Conservation (phyloP, 1,284 basidiomycete genomes). For the Erythrobasidium hasegawianum region DNA sequence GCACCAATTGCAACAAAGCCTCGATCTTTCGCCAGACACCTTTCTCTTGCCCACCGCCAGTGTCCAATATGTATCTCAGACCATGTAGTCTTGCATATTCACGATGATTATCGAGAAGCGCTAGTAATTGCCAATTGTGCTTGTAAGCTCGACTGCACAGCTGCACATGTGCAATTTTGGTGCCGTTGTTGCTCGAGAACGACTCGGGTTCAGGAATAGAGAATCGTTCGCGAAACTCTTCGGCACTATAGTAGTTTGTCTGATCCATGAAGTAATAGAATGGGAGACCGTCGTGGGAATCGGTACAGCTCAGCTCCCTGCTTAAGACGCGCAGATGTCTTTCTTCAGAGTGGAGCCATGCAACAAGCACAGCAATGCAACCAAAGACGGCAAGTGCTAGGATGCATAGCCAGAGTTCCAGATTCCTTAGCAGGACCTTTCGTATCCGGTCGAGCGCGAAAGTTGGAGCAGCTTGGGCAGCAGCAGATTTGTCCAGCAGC, state of each 20-base stretch:
- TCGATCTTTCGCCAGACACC: constrained; percentile 7
- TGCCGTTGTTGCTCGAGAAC: neutral
- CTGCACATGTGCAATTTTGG: neutral
- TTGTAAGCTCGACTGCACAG: neutral
- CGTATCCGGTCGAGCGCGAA: no score
- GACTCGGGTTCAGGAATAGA: neutral
- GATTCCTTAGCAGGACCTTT: no score
- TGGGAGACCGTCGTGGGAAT: neutral
- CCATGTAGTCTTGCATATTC: neutral
- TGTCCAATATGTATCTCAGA: constrained; percentile 1
- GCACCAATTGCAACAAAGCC: neutral
- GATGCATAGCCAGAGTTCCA: no score
- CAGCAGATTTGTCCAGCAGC: no score
- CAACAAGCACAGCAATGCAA: neutral
- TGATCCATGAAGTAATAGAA: neutral
- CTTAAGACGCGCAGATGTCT: neutral
- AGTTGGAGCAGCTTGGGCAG: no score
- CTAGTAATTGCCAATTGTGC: neutral
- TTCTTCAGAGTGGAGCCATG: neutral
- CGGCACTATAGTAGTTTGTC: neutral
- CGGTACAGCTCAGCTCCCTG: neutral
- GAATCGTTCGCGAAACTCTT: neutral
- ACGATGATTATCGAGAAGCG: constrained; percentile 1
- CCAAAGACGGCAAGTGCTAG: no score
- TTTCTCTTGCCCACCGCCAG: neutral